Evolutionary conservation across 495 filamentous ascomycete genomes (phyloP).

Genomic region (Penicillium samsonianum): DNA sequence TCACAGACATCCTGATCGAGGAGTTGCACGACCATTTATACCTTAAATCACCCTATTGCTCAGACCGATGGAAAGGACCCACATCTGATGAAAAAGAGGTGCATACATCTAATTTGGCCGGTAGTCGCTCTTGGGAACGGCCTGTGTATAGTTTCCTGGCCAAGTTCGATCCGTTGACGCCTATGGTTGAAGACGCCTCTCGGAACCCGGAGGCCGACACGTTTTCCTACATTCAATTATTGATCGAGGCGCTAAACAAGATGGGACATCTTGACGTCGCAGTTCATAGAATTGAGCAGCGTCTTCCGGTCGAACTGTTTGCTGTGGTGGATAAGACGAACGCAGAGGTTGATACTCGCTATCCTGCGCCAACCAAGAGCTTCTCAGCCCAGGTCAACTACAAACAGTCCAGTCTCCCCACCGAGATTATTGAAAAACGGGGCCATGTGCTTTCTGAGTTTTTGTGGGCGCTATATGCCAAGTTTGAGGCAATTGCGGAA

Average conservation of each 20-base stretch:
- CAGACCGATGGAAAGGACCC: slow-evolving; percentile 83
- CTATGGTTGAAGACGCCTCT: slow-evolving; percentile 82
- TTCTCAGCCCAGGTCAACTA: slow-evolving; percentile 48
- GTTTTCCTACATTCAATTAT: slow-evolving; percentile 84
- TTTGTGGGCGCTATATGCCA: slow-evolving; percentile 88
- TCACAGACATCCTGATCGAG: slow-evolving; percentile 94
- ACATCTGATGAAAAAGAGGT: slow-evolving; percentile 56
- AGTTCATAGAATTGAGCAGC: slow-evolving; percentile 86
- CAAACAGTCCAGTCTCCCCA: slow-evolving; percentile 56
- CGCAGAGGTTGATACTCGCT: slow-evolving; percentile 85
- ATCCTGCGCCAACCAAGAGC: slow-evolving; percentile 68
- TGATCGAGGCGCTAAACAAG: slow-evolving; percentile 86
- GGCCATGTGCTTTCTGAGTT: slow-evolving; percentile 85
- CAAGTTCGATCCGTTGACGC: slow-evolving; percentile 66
- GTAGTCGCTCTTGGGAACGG: slow-evolving; percentile 49
- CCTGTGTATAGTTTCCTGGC: slow-evolving; percentile 80
- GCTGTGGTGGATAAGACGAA: slow-evolving; percentile 93
- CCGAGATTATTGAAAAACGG: slow-evolving; percentile 67
- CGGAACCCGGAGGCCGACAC: slow-evolving; percentile 94
- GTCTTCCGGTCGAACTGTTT: slow-evolving; percentile 92
- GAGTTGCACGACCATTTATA: slow-evolving; percentile 97
- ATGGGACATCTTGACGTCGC: slow-evolving; percentile 82
- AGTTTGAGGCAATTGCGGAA: slow-evolving; percentile 95
- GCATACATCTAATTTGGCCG: slow-evolving; percentile 40
- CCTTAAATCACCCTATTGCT: slow-evolving; percentile 93